phyloP scores from a whole-genome alignment of 1,139 yeast genomes.

The Zygoascus hellenicus region DNA sequence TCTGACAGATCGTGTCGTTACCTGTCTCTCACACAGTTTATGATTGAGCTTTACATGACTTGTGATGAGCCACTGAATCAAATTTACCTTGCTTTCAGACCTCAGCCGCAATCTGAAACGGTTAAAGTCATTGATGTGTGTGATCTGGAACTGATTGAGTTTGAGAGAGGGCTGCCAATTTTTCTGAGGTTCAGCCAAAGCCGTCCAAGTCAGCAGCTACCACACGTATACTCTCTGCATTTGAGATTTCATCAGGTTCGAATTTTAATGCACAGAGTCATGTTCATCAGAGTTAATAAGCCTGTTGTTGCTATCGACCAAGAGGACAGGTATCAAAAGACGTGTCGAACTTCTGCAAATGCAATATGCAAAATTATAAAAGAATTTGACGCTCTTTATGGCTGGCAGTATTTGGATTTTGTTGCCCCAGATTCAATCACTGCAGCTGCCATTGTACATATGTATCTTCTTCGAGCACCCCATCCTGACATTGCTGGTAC shows the following conservation, averaged over 20 bases:
- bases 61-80: constrained; percentile 16
- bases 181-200: constrained; percentile 13
- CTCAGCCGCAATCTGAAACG: constrained; percentile 13
- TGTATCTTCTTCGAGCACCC: constrained; percentile 7
- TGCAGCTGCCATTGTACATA: constrained; percentile 15
- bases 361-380: constrained; percentile 12
- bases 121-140: constrained; percentile 13
- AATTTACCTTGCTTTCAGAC: constrained; percentile 14
- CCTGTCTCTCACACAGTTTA: constrained; percentile 13
- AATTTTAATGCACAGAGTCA: constrained; percentile 11
- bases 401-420: constrained; percentile 12
- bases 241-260: constrained; percentile 13
- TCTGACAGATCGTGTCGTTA: constrained; percentile 7
- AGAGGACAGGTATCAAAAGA: constrained; percentile 11
- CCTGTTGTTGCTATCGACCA: constrained; percentile 8
- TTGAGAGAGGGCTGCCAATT: constrained; percentile 14
- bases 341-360: constrained; percentile 13
- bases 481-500: constrained; percentile 8
- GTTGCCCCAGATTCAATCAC: constrained; percentile 14
- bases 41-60: constrained; percentile 15
- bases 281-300: constrained; percentile 9
- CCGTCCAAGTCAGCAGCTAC: constrained; percentile 10
- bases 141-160: constrained; percentile 14
- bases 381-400: constrained; percentile 10
- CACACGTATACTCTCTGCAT: constrained; percentile 15